Percentiles rank a stretch among this genome's conserved stretches.
Conservation (phyloP, 1,284 basidiomycete species). For the Peniophora sp. region DNA sequence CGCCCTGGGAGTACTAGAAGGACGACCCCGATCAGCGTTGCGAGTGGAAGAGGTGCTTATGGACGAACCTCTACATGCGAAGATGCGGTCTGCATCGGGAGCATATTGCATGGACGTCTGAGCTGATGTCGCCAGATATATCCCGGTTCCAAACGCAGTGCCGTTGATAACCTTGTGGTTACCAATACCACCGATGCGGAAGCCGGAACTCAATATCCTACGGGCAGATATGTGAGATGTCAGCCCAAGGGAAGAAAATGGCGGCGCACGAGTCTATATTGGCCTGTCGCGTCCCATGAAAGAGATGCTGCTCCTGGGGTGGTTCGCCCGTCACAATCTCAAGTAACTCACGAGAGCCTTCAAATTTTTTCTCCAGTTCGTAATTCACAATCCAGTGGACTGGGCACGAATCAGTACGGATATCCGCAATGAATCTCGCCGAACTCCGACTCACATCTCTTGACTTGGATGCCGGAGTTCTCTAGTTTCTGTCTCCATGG, state of each 20-base stretch:
- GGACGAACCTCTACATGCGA: slow-evolving; percentile 12
- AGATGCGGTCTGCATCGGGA: slow-evolving; percentile 6
- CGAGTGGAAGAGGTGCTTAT: too few species aligned
- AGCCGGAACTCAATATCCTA: too few species aligned
- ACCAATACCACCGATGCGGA: slow-evolving; percentile 6
- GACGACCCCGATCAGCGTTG: too few species aligned
- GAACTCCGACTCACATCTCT: neutral
- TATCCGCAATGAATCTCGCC: too few species aligned
- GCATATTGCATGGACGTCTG: slow-evolving; percentile 8
- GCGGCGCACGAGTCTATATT: too few species aligned
- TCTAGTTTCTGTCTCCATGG: slow-evolving; percentile 7
- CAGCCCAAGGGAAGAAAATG: too few species aligned
- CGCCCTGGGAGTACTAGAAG: too few species aligned
- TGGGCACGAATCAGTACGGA: neutral
- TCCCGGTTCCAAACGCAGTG: slow-evolving; percentile 7
- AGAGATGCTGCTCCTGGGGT: slow-evolving; percentile 10
- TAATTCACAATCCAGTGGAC: slow-evolving; percentile 17
- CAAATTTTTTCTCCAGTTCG: slow-evolving; percentile 13
- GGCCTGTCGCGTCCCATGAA: slow-evolving; percentile 10
- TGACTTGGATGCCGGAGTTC: neutral
- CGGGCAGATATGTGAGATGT: too few species aligned
- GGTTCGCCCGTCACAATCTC: slow-evolving; percentile 5
- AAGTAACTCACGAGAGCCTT: slow-evolving; percentile 8
- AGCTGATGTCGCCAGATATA: slow-evolving; percentile 11
- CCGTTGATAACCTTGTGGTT: slow-evolving; percentile 9